Conservation (phyloP, 192 early-diverging fungal genomes). For the Coemansia sp. region DNA sequence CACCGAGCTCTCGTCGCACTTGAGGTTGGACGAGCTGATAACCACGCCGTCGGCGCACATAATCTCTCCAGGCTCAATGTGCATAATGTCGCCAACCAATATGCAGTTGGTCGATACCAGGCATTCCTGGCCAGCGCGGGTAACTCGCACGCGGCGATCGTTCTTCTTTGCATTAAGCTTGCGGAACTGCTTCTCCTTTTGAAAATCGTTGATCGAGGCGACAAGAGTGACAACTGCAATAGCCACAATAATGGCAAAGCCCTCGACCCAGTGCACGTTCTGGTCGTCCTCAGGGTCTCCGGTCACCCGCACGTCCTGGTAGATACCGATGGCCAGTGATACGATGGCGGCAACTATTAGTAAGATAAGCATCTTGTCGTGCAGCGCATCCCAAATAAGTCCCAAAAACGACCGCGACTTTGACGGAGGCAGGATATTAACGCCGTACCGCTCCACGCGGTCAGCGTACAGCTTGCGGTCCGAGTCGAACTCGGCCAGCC, state of each 20-base stretch:
- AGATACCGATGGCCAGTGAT: conserved; percentile 77
- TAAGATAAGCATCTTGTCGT: conserved; percentile 81
- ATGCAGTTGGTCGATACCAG: conserved; percentile 77
- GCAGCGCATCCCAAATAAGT: conserved; percentile 79
- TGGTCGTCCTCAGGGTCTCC: conserved; percentile 47
- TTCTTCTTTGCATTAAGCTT: conserved; percentile 84
- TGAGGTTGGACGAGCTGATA: conserved; percentile 75
- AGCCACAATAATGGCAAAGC: conserved; percentile 80
- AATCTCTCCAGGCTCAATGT: conserved; percentile 90
- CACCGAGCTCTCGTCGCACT: conserved; percentile 88
- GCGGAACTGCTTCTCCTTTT: conserved; percentile 87
- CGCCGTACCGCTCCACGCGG: conserved; percentile 62
- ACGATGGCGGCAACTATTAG: conserved; percentile 74
- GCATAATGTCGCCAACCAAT: conserved; percentile 86
- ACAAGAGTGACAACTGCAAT: conserved; percentile 77
- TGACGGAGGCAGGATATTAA: conserved; percentile 68
- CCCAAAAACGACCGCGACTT: conserved; percentile 70
- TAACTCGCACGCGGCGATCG: conserved; percentile 73
- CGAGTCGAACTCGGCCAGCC: conserved; percentile 48
- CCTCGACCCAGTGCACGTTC: conserved; percentile 79
- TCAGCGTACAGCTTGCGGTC: conserved; percentile 54
- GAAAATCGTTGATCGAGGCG: conserved; percentile 79
- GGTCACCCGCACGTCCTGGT: conserved; percentile 69
- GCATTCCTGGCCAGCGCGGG: conserved; percentile 66
- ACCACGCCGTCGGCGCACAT: conserved; percentile 89